These are phyloP conservation scores for Botrytis elliptica DNA, from an alignment of 2,329 filamentous ascomycete species.

Conservation along the genomic window DNA sequence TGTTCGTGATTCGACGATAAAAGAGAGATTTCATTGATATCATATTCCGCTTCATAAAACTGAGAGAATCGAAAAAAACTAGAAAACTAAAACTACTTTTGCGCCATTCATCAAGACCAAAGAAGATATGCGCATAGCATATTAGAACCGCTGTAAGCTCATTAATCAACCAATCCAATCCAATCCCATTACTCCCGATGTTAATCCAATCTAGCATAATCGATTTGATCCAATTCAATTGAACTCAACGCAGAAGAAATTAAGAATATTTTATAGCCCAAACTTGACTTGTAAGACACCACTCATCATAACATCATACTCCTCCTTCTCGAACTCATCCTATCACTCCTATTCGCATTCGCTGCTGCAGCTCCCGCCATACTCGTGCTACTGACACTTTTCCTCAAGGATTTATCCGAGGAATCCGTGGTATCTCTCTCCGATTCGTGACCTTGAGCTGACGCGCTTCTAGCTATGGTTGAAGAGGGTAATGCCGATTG, in stretches of 20 bases:
- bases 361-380: constrained; percentile 26
- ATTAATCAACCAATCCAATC: constrained; percentile 6
- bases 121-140: background rate
- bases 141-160: constrained; percentile 12
- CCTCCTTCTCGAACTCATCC: constrained; percentile 36
- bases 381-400: constrained; percentile 25
- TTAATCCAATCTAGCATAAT: background rate
- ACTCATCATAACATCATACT: constrained; percentile 43
- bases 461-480: constrained; percentile 27
- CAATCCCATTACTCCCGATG: constrained; percentile 12
- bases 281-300: constrained; percentile 23
- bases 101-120: constrained; percentile 12
- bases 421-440: constrained; percentile 23
- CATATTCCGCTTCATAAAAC: constrained; percentile 32
- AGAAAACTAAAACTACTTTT: constrained; percentile 6
- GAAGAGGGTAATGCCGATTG: constrained; percentile 34
- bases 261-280: constrained; percentile 16
- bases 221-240: background rate
- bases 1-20: background rate
- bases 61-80: constrained; percentile 12
- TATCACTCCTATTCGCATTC: constrained; percentile 31
- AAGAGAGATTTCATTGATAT: constrained; percentile 35
- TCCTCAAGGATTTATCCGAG: constrained; percentile 29
- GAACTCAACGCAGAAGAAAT: constrained; percentile 3
- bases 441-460: constrained; percentile 20